Evolutionary conservation across 805 yeast genomes (phyloP).

Genomic region (Lipomyces anomalus): DNA sequence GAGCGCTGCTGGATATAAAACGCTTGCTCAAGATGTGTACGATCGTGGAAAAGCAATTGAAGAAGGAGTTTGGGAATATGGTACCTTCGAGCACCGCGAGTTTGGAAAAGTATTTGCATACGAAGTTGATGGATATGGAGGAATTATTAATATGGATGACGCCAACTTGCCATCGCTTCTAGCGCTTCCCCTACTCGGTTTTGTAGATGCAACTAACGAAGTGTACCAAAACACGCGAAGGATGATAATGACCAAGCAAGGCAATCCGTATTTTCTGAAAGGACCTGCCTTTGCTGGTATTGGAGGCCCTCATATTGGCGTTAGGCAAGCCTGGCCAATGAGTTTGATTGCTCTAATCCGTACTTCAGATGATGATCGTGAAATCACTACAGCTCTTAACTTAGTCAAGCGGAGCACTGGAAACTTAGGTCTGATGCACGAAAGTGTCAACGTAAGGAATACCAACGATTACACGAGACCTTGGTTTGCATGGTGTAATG

Average conservation of each 20-base stretch:
- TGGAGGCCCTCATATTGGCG: slow-evolving; percentile 89
- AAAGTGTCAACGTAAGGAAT: slow-evolving; percentile 62
- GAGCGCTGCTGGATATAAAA: slow-evolving; percentile 22
- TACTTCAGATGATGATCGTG: slow-evolving; percentile 66
- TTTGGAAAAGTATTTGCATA: slow-evolving; percentile 80
- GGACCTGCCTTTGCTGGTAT: slow-evolving; percentile 67
- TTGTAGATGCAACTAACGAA: slow-evolving; percentile 44
- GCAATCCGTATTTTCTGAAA: slow-evolving; percentile 70
- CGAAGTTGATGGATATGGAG: slow-evolving; percentile 84
- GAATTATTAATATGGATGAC: slow-evolving; percentile 68
- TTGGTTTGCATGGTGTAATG: slow-evolving; percentile 94
- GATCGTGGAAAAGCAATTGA: slow-evolving; percentile 41
- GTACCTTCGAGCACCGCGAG: slow-evolving; percentile 57
- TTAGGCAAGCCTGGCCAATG: slow-evolving; percentile 86
- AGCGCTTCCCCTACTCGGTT: slow-evolving; percentile 76
- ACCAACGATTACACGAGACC: slow-evolving; percentile 59
- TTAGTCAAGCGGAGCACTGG: slow-evolving; percentile 57
- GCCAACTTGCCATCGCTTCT: slow-evolving; percentile 77
- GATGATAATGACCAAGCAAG: slow-evolving; percentile 61
- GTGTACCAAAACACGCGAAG: slow-evolving; percentile 72
- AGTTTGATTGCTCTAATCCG: slow-evolving; percentile 67
- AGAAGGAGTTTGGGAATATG: slow-evolving; percentile 56
- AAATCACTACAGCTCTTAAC: slow-evolving; percentile 48
- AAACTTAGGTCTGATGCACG: slow-evolving; percentile 79
- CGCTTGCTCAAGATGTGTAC: slow-evolving; percentile 30